Conservation (phyloP, 495 filamentous ascomycete genomes). For the Aspergillus kassunensis region DNA sequence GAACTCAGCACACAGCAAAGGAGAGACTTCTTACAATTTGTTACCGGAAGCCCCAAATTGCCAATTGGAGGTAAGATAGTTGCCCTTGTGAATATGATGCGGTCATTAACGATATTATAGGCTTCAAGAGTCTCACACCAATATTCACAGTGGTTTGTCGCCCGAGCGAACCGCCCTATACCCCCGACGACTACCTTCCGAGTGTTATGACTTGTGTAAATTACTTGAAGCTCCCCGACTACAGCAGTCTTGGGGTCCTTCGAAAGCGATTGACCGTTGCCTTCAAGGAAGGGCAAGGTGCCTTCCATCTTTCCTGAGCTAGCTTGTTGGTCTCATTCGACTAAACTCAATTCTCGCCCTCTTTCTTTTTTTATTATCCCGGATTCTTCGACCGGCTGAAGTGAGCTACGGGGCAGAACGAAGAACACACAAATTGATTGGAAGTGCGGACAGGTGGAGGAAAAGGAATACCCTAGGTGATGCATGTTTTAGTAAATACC, state of each 20-base stretch:
- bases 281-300: slow-evolving; percentile 96
- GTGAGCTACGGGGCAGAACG: background rate
- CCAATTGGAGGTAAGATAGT: slow-evolving; percentile 86
- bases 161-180: slow-evolving; percentile 90
- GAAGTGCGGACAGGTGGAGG: background rate
- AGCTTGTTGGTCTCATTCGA: background rate
- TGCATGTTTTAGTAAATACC: slow-evolving; percentile 1
- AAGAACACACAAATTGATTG: background rate
- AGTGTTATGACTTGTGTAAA: slow-evolving; percentile 99
- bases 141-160: slow-evolving; percentile 99
- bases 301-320: slow-evolving; percentile 85
- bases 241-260: slow-evolving; percentile 75
- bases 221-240: slow-evolving; percentile 97
- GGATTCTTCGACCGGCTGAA: background rate
- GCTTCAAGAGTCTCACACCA: slow-evolving; percentile 93
- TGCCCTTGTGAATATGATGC: background rate
- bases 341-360: background rate
- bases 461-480: background rate
- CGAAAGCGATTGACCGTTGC: slow-evolving; percentile 73
- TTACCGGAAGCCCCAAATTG: slow-evolving; percentile 96
- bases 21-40: slow-evolving; percentile 95
- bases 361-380: background rate
- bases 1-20: slow-evolving; percentile 71
- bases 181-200: slow-evolving; percentile 93
- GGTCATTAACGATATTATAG: slow-evolving; percentile 44